Evolutionary conservation across 2,329 filamentous ascomycete genomes (phyloP).

Genomic region (Stenocarpella maydis): DNA sequence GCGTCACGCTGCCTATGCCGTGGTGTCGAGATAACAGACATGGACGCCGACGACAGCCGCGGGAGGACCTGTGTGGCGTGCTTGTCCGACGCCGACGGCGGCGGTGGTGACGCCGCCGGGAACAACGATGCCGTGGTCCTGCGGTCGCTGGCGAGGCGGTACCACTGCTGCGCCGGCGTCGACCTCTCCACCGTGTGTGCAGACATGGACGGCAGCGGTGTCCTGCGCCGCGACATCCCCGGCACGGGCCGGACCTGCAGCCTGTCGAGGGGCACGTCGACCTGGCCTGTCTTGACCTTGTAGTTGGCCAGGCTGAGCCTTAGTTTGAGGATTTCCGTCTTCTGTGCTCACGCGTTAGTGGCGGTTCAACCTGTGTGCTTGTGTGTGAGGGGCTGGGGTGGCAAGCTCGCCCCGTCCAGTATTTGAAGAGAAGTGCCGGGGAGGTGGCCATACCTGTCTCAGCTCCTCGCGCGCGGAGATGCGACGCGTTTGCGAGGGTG

Average conservation of each 20-base stretch:
- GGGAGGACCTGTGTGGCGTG: constrained; percentile 34
- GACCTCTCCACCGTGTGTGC: constrained; percentile 33
- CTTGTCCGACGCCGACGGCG: constrained; percentile 38
- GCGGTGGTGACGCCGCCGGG: not conserved
- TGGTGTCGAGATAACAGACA: constrained; percentile 29
- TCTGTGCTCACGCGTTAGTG: constrained; percentile 50
- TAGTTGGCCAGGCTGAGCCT: constrained; percentile 77
- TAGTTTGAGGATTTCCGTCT: constrained; percentile 71
- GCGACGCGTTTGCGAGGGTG: constrained; percentile 38
- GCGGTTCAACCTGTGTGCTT: not conserved
- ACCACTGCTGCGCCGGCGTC: constrained; percentile 35
- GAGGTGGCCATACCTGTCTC: constrained; percentile 51
- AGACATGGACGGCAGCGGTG: constrained; percentile 35
- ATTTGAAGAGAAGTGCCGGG: too few species aligned
- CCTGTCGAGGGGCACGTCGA: constrained; percentile 68
- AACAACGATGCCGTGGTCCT: constrained; percentile 34
- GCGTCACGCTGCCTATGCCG: constrained; percentile 40
- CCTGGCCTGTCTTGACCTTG: constrained; percentile 78
- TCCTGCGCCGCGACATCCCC: constrained; percentile 35
- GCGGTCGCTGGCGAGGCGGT: constrained; percentile 27
- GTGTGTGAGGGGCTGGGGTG: not conserved
- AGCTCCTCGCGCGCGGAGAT: constrained; percentile 61
- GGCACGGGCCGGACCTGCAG: constrained; percentile 56
- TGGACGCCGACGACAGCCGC: constrained; percentile 27
- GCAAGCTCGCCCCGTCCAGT: not conserved